Percentiles rank a stretch among this genome's conserved stretches.
These are phyloP conservation scores for Endothia cerciana DNA, from an alignment of 2,329 filamentous ascomycete species.

Conservation along the genomic window DNA sequence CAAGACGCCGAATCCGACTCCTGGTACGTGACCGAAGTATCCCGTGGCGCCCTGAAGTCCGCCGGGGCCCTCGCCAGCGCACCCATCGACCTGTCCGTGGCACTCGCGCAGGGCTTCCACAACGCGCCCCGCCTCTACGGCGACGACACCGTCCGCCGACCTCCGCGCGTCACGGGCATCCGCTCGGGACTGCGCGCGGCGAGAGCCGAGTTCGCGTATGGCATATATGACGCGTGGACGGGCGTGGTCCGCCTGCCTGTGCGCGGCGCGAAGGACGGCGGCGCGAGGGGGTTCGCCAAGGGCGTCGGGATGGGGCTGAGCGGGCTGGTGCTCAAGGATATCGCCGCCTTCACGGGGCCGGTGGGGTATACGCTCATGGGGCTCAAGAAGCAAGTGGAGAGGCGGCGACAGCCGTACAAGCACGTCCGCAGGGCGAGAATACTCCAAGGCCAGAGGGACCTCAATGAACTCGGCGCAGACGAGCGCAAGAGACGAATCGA, in stretches of 20 bases:
- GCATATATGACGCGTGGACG: constrained; percentile 67
- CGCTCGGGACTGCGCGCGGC: constrained; percentile 66
- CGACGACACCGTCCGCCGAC: constrained; percentile 68
- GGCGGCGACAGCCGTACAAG: constrained; percentile 55
- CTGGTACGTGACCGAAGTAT: constrained; percentile 55
- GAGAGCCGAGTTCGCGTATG: constrained; percentile 63
- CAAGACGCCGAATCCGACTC: constrained; percentile 38
- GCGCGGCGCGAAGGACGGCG: constrained; percentile 58
- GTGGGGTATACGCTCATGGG: constrained; percentile 68
- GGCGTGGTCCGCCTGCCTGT: constrained; percentile 65
- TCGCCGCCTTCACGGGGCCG: constrained; percentile 64
- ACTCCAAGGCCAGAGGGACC: constrained; percentile 57
- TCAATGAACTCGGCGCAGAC: constrained; percentile 38
- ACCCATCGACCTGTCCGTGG: constrained; percentile 64
- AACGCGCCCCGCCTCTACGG: constrained; percentile 73
- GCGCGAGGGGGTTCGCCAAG: constrained; percentile 49
- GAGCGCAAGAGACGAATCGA: constrained; percentile 38
- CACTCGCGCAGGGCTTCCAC: constrained; percentile 70
- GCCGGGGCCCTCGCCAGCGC: constrained; percentile 56
- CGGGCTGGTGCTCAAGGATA: constrained; percentile 67
- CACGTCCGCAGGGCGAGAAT: constrained; percentile 63
- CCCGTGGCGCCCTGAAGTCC: constrained; percentile 54
- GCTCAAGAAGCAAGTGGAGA: constrained; percentile 61
- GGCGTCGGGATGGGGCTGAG: constrained; percentile 67
- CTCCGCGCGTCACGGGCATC: constrained; percentile 66